A percentile compares a stretch with the other conserved stretches of the same genome.
These are phyloP conservation scores for Stropharia rugosoannulata DNA, from an alignment of 768 basidiomycete species.

Conservation along the genomic window DNA sequence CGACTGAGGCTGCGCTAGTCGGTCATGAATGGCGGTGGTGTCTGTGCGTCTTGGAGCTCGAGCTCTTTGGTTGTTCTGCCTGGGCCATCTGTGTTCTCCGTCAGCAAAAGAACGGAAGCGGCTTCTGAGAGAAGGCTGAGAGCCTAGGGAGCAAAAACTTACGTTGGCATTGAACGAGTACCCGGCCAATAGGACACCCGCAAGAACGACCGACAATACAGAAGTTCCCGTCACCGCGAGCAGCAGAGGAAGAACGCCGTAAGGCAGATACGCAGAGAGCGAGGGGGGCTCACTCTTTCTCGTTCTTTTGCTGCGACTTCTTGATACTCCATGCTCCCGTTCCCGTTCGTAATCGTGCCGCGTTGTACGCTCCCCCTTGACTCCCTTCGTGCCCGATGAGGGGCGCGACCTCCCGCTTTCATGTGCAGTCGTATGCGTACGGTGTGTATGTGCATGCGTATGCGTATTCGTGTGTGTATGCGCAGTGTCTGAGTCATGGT, in stretches of 20 bases:
- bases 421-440: not conserved
- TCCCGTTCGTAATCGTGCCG: not conserved
- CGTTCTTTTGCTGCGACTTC: not conserved
- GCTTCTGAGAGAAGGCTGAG: too few relatives aligned
- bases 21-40: too few relatives aligned
- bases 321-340: not conserved
- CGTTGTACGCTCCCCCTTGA: not conserved
- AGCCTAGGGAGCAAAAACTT: not conserved
- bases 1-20: too few relatives aligned
- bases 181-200: conserved; percentile 17
- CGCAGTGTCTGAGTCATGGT: not conserved
- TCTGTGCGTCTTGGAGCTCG: too few relatives aligned
- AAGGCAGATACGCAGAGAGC: conserved; percentile 17
- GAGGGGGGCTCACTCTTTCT: not conserved
- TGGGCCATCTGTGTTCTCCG: too few relatives aligned
- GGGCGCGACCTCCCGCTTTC: conserved; percentile 16
- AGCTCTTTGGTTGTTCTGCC: too few relatives aligned
- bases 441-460: not conserved
- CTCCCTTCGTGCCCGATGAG: conserved; percentile 17
- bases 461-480: too few relatives aligned
- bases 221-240: conserved; percentile 22
- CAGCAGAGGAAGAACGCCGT: conserved; percentile 21
- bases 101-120: too few relatives aligned
- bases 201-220: conserved; percentile 14
- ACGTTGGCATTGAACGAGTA: conserved; percentile 17